These are phyloP conservation scores for Dictyostelium discoideum DNA, from an alignment of 78 protist genomes.

Conservation along the genomic window dicty_2.7 NC_007091.3:591001-591500, in stretches of 20 bases:
- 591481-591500: slow-evolving; percentile 43
- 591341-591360: background rate
- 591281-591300: background rate
- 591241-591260: background rate
- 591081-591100: too few relatives aligned
- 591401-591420: slow-evolving; percentile 22
- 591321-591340: slow-evolving; percentile 6
- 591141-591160: too few relatives aligned
- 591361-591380: background rate
- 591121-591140: too few relatives aligned
- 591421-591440: slow-evolving; percentile 31
- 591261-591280: background rate
- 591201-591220: too few relatives aligned
- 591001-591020: too few relatives aligned
- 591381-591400: slow-evolving; percentile 19
- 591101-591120: too few relatives aligned
- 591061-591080: too few relatives aligned
- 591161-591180: too few relatives aligned
- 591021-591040: too few relatives aligned
- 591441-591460: slow-evolving; percentile 28
- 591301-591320: slow-evolving; percentile 11
- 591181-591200: too few relatives aligned
- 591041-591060: too few relatives aligned
- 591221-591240: too few relatives aligned
- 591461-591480: slow-evolving; percentile 18